Evolutionary conservation across 1,284 basidiomycete genomes (phyloP), one percentile per base, ranked within the genome.

Genomic region (Leccinum subrobustum): DNA sequence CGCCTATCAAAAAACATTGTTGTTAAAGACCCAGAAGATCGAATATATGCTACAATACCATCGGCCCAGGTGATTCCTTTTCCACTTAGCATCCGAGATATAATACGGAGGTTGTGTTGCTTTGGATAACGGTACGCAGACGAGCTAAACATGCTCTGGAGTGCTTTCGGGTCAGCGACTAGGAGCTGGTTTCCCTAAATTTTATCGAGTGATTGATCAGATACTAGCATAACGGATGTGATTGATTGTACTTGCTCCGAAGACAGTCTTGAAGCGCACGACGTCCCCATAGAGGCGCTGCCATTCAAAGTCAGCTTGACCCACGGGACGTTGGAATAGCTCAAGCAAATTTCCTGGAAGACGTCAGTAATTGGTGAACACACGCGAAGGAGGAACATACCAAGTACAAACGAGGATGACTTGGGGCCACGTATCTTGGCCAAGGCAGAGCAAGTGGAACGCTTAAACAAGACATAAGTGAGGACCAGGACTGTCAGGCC

Each of bases 41-140:
- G 42, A 52, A n/a, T 8, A 7, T 37, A 52, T 11, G 18, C 0
- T 25, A 37, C 6, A 53, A 59, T 63, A 79, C 81, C 81, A 6
- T 79, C 76, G 3, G 78, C 77, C 73, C 74, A 79, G 1, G 69
- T 61, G 5, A 81, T 51, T 1, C 79, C 77, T n/a, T 65, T 68
- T n/a, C 78, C 78, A 0, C 69, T 66, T 4, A 75, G n/a, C 53
- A 78, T 58, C 1, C 67, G 64, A 5, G 74, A 67, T 5, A 78
- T 48, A 1, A 69, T 65, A 4, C 74, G 71, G 18, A 73, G 70
- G 23, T 74, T 71, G 4, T 64, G 70, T 54, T 68, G 72, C 61
- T 80, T 81, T 8, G 72, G 71, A 61, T 74, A 82, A 52, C 65
- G 68, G 64, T 80, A 78, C 0, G 74, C 75, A 0, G 76, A 77